phyloP scores from a whole-genome alignment of 2,329 filamentous ascomycete genomes.

The Hypoxylon sp. region DNA sequence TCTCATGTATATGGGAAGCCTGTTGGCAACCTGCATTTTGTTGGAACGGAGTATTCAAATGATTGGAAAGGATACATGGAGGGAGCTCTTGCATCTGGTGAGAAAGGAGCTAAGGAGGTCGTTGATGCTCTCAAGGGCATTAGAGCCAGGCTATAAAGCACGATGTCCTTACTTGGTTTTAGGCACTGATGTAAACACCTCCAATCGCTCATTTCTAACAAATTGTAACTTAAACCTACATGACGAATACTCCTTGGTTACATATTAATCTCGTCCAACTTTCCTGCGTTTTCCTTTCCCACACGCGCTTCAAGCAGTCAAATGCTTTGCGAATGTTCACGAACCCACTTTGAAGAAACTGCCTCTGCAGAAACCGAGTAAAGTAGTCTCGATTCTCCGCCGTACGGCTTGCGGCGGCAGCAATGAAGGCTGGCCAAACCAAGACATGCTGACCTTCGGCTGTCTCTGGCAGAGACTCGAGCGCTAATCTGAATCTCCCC shows the following conservation, averaged over 20 bases:
- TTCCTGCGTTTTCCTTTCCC: neutral
- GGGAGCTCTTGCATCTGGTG: slow-evolving; percentile 56
- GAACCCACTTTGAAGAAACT: neutral
- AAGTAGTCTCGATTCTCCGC: neutral
- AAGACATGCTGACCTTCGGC: neutral
- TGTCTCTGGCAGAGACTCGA: neutral
- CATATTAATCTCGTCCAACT: slow-evolving; percentile 1
- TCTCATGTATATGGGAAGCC: slow-evolving; percentile 45
- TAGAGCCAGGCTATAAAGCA: neutral
- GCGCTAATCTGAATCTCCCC: neutral
- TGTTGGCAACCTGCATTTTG: slow-evolving; percentile 56
- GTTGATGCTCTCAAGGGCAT: neutral
- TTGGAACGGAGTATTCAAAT: slow-evolving; percentile 57
- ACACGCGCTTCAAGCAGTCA: neutral
- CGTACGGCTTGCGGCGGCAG: neutral
- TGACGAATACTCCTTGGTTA: slow-evolving; percentile 2
- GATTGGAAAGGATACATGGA: slow-evolving; percentile 64
- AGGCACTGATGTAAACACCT: no score
- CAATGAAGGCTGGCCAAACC: slow-evolving; percentile 3
- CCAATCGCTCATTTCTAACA: no score
- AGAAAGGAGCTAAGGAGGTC: slow-evolving; percentile 55
- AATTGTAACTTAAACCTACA: no score
- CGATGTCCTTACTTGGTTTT: no score
- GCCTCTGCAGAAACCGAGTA: neutral
- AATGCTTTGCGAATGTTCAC: neutral